phyloP scores from a whole-genome alignment of 345 rosid species.

The Psidium friedrichsthalianum region DNA sequence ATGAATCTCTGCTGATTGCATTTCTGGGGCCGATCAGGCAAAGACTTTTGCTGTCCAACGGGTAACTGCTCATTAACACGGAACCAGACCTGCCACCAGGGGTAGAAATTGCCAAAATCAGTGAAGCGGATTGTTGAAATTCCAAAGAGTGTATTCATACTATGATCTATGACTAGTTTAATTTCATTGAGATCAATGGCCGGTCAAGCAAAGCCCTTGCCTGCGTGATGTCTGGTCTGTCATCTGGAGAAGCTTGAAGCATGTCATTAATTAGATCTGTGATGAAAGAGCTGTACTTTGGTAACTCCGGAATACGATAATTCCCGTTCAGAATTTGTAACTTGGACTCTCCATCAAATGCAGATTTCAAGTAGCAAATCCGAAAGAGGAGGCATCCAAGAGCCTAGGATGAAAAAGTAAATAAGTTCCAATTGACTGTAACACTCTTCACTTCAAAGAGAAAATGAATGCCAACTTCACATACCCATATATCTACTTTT shows the following conservation, averaged over 20 bases:
- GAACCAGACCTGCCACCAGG: conserved; percentile 80
- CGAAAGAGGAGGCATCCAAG: conserved; percentile 97
- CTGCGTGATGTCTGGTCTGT: conserved; percentile 98
- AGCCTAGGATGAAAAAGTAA: conserved; percentile 41
- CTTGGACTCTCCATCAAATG: conserved; percentile 98
- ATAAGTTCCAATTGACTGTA: conserved; percentile 2
- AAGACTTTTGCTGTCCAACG: conserved; percentile 58
- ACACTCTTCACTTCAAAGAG: not conserved
- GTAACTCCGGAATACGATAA: conserved; percentile 76
- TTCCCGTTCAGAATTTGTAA: conserved; percentile 90
- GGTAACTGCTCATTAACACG: conserved; percentile 90
- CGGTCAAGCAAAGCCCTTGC: conserved; percentile 75
- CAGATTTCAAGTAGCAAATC: conserved; percentile 84
- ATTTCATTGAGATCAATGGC: conserved; percentile 62
- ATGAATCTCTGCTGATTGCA: conserved; percentile 27
- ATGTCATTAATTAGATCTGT: conserved; percentile 68
- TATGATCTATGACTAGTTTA: conserved; percentile 65
- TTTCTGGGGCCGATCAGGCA: conserved; percentile 81
- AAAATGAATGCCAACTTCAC: conserved; percentile 11
- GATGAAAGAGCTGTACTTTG: conserved; percentile 57
- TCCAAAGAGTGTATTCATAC: conserved; percentile 13
- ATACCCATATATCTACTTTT: conserved; percentile 98
- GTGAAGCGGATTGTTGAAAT: conserved; percentile 27
- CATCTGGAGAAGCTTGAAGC: conserved; percentile 91
- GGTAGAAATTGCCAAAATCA: conserved; percentile 38